Evolutionary conservation across 148 eudicot species (phyloP).

Genomic region (Silene conica): DNA sequence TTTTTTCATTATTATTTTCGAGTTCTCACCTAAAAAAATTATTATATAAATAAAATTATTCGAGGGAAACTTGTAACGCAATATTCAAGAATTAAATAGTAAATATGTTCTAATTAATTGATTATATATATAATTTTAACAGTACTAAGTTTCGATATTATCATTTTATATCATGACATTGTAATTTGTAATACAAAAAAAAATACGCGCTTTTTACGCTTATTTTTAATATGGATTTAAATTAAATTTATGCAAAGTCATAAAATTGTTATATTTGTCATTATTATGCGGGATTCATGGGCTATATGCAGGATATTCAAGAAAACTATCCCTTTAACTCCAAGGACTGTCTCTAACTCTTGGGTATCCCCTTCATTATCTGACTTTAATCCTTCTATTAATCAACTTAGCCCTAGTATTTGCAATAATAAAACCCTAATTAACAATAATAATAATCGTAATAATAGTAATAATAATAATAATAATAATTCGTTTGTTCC

Average conservation of each 20-base stretch:
- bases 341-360: slow-evolving; percentile 63
- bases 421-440: background rate
- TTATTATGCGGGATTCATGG: slow-evolving; percentile 75
- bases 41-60: background rate
- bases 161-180: too few relatives aligned
- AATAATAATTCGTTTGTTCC: slow-evolving; percentile 11
- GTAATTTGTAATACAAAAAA: too few relatives aligned
- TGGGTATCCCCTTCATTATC: slow-evolving; percentile 58
- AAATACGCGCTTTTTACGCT: too few relatives aligned
- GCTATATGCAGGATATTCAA: slow-evolving; percentile 92
- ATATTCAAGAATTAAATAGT: background rate
- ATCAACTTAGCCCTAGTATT: background rate
- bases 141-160: too few relatives aligned
- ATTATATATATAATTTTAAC: too few relatives aligned
- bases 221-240: background rate
- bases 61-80: too few relatives aligned
- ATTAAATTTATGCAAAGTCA: background rate
- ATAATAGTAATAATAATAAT: background rate
- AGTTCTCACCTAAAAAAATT: background rate
- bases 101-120: too few relatives aligned
- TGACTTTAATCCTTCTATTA: slow-evolving; percentile 6
- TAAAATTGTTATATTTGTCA: background rate
- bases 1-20: too few relatives aligned
- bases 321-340: slow-evolving; percentile 60
- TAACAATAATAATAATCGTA: background rate